These are phyloP conservation scores for Hemisphaericaspora lyxosophila DNA, from an alignment of 1,139 yeast genomes.

Conservation along the genomic window DNA sequence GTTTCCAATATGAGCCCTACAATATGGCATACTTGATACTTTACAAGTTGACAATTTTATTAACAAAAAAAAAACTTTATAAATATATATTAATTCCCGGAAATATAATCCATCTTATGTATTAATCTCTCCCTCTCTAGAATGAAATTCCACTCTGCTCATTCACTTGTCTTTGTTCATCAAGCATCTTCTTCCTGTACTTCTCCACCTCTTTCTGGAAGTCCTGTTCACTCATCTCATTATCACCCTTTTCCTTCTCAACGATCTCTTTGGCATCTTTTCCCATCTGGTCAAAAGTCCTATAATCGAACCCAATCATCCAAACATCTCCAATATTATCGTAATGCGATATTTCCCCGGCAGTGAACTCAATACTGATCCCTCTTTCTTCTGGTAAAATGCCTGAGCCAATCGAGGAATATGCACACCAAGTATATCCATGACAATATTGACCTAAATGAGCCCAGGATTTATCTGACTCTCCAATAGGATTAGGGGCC, in stretches of 20 bases:
- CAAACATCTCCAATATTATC: constrained; percentile 29
- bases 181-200: background rate
- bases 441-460: constrained; percentile 30
- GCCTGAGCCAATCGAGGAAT: constrained; percentile 32
- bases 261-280: background rate
- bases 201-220: background rate
- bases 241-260: background rate
- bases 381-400: constrained; percentile 19
- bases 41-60: too few relatives aligned
- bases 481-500: constrained; percentile 23
- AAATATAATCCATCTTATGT: too few relatives aligned
- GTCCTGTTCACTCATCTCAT: background rate
- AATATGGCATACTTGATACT: too few relatives aligned
- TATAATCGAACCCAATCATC: constrained; percentile 17
- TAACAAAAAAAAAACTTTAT: too few relatives aligned
- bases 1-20: too few relatives aligned
- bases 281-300: background rate
- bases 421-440: constrained; percentile 42
- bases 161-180: background rate
- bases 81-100: too few relatives aligned
- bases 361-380: constrained; percentile 20
- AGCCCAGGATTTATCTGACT: constrained; percentile 32
- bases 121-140: too few relatives aligned
- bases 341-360: constrained; percentile 22
- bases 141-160: background rate